Percentiles rank a stretch among this genome's conserved stretches.
Evolutionary conservation across 768 basidiomycete genomes (phyloP).

Genomic region (Panaeolus papilionaceus): DNA sequence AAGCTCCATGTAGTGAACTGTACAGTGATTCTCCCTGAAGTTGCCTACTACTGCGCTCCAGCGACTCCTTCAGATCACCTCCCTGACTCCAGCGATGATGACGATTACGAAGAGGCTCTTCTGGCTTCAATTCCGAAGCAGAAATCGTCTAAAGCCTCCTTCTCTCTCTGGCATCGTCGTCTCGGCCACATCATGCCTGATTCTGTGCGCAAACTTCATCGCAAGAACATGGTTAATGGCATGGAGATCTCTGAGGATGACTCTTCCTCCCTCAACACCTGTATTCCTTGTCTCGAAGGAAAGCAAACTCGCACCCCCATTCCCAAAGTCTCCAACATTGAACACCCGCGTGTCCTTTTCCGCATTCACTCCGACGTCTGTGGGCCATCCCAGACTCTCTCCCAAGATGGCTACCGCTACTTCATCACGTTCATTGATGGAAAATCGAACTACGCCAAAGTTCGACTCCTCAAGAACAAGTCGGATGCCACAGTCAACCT

Average conservation of each 20-base stretch:
- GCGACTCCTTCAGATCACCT: neutral
- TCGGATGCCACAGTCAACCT: conserved; percentile 3
- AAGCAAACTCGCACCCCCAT: conserved; percentile 9
- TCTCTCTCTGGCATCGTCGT: conserved; percentile 1
- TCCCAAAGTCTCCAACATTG: conserved; percentile 6
- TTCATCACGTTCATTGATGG: conserved; percentile 19
- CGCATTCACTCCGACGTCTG: conserved; percentile 17
- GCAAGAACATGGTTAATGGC: conserved; percentile 23
- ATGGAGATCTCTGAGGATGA: conserved; percentile 16
- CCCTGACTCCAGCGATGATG: neutral
- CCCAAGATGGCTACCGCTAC: conserved; percentile 17
- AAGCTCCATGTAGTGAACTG: neutral
- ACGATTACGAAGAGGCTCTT: neutral
- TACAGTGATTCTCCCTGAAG: neutral
- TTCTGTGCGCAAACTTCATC: conserved; percentile 17
- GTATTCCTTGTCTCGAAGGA: neutral
- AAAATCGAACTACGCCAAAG: conserved; percentile 18
- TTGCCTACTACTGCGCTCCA: neutral
- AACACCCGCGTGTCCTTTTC: conserved; percentile 13
- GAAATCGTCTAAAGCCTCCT: neutral
- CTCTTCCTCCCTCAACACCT: neutral
- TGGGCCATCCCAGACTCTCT: conserved; percentile 16
- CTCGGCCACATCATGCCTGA: conserved; percentile 19
- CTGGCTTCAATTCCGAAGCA: neutral
- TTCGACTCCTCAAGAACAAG: conserved; percentile 10